Percentiles rank a stretch among this genome's conserved stretches.
These are phyloP conservation scores for Fagus crenata DNA, from an alignment of 306 rosid species.

Conservation along the genomic window DNA sequence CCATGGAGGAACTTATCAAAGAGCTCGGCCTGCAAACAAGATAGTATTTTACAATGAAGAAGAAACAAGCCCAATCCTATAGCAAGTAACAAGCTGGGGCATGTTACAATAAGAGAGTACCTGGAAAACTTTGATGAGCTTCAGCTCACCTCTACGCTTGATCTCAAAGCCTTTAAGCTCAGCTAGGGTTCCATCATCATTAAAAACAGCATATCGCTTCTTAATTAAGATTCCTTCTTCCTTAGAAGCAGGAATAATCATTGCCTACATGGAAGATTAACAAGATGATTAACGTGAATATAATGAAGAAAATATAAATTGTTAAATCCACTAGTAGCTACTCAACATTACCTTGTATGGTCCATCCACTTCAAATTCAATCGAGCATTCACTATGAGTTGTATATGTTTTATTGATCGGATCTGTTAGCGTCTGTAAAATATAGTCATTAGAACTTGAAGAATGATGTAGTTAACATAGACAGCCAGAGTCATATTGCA, in stretches of 20 bases:
- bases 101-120: slow-evolving; percentile 38
- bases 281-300: slow-evolving; percentile 17
- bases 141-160: slow-evolving; percentile 98
- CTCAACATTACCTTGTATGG: slow-evolving; percentile 81
- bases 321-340: slow-evolving; percentile 9
- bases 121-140: slow-evolving; percentile 99
- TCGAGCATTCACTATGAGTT: slow-evolving; percentile 93
- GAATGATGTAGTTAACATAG: slow-evolving; percentile 8
- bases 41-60: slow-evolving; percentile 18
- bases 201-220: slow-evolving; percentile 97
- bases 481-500: slow-evolving; percentile 24
- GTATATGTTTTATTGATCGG: slow-evolving; percentile 61
- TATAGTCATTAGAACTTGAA: slow-evolving; percentile 35
- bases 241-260: slow-evolving; percentile 98
- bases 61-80: background rate
- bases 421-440: slow-evolving; percentile 75
- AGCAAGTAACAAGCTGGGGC: background rate
- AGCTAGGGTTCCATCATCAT: slow-evolving; percentile 95
- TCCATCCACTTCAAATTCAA: slow-evolving; percentile 99
- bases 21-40: slow-evolving; percentile 82
- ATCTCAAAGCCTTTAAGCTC: slow-evolving; percentile 99
- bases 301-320: slow-evolving; percentile 23
- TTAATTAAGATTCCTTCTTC: slow-evolving; percentile 97
- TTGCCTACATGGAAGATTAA: slow-evolving; percentile 60
- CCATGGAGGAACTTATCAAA: slow-evolving; percentile 93